Base-by-base conservation (phyloP, 768 basidiomycete species). In the Exidia glandulosa region DNA sequence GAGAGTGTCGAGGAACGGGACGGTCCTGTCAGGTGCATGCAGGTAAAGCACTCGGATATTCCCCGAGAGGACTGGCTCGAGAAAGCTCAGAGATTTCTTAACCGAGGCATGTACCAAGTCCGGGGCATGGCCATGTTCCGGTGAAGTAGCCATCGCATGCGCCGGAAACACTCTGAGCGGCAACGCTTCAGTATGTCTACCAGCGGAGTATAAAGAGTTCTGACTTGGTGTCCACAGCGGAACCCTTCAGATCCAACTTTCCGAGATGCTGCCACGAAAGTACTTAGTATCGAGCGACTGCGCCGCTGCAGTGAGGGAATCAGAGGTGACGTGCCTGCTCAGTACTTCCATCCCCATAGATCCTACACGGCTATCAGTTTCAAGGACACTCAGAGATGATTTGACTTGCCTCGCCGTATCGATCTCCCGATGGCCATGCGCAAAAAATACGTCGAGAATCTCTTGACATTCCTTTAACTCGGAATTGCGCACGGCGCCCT, bases 281-380 rank as follows among this genome's bases (percentile, higher is more conserved):
- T 10, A 19, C 16, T 45, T 19, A 45, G 19, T 52, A 54, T 52
- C 37, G 31, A 60, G n/a, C n/a, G n/a, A n/a, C n/a, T n/a, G n/a
- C n/a, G n/a, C n/a, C n/a, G n/a, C n/a, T n/a, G n/a, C n/a, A n/a
- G n/a, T n/a, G n/a, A n/a, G 16, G 6, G 52, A n/a, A 19, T 33
- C n/a, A 56, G 56, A 5, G 14, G 54, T 56, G 2, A 56, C 70
- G 7, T 37, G 77, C 80, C 66, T 75, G 73, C 66, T 87, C 83
- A 6, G 81, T 81, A 0, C 83, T 83, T 1, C 82, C 81, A 29
- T 73, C 74, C 12, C 70, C 74, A 59, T 85, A 83, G 6, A 73
- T 64, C 19, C 80, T 45, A 45, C 41, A 45, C n/a, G 34, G 7
- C 56, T 45, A 23, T 45, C 12, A 45, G 19, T 6, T 19, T 19